Evolutionary conservation across 805 yeast species (phyloP), one percentile per base, ranked within the genome.

Genomic region (Metschnikowia gelsemii): DNA sequence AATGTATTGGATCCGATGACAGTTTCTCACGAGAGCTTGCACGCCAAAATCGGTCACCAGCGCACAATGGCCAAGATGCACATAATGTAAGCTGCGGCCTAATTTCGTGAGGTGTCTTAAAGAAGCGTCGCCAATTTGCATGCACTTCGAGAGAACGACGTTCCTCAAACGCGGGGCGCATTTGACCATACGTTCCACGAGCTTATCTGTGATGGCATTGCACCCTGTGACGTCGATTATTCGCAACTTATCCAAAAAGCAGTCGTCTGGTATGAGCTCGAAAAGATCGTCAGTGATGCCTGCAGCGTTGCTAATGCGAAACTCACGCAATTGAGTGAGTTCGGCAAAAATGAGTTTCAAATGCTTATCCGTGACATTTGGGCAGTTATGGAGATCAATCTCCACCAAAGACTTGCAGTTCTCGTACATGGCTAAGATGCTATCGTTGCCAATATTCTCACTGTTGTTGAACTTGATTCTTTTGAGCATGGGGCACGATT

Each of bases 11-110:
- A 91, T 79, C 44, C 96, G 73, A 43, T 84, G 85, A 57, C 98
- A 93, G 34, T 76, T 74, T 49, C 84, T 75, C 9, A 87, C 86
- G 46, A 91, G 70, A 8, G 77, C 72, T 21, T 79, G 75, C 13
- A 93, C 93, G 16, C 97, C 97, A 47, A 73, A 76, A 65, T 91
- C 98, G 1, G 97, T 91, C 43, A 91, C 85, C 56, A 84, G 79
- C 33, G 81, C 76, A 68, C 99, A 93, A 66, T 91, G 98, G 13
- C 98, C 98, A 46, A 91, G 74, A 66, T 93, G 98, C 37, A 93
- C 75, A 54, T 89, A 88, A 57, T 89, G 96, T 51, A 91, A 70
- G 51, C 82, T 82, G 55, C 84, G 78, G 3, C 91, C 95, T 44
- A 93, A 70, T 22, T 72, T 73, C 5, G 95, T 76, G 47, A 93